Conservation (phyloP, 139 green algal species). For the Pleodorina starrii region DNA sequence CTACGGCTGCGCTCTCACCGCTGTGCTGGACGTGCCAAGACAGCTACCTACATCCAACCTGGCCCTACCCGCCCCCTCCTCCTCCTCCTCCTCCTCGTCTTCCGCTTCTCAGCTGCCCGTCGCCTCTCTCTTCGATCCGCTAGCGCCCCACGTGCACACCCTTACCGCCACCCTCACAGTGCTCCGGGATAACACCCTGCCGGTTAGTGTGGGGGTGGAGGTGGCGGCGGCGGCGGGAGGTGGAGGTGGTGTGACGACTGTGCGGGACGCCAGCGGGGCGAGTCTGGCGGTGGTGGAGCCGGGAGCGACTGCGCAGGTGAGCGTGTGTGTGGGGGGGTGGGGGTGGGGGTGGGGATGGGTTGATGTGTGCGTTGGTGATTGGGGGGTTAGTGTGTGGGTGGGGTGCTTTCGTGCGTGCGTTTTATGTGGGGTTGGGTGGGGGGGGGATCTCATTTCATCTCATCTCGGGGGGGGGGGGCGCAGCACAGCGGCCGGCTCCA, state of each 20-base stretch:
- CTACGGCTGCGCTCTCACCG: constrained; percentile 42
- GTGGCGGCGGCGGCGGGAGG: neutral
- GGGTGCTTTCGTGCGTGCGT: too few species aligned
- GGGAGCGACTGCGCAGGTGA: neutral
- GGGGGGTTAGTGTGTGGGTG: too few species aligned
- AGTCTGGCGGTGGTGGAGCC: neutral
- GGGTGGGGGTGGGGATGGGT: neutral
- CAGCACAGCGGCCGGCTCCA: too few species aligned
- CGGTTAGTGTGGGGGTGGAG: constrained; percentile 1
- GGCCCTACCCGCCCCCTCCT: neutral
- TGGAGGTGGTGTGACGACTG: neutral
- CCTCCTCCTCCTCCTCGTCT: too few species aligned
- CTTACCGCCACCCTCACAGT: neutral
- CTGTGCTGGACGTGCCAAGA: constrained; percentile 47
- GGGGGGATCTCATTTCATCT: too few species aligned
- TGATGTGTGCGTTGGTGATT: neutral
- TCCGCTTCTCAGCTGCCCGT: neutral
- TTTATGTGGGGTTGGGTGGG: too few species aligned
- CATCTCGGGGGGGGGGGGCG: too few species aligned
- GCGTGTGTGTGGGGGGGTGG: neutral
- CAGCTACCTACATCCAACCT: neutral
- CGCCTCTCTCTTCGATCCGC: constrained; percentile 52
- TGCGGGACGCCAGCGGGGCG: neutral
- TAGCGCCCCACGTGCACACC: constrained; percentile 3
- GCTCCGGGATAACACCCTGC: neutral